These are phyloP conservation scores for Penicillium hordei DNA, from an alignment of 2,329 filamentous ascomycete species.

Conservation along the genomic window DNA sequence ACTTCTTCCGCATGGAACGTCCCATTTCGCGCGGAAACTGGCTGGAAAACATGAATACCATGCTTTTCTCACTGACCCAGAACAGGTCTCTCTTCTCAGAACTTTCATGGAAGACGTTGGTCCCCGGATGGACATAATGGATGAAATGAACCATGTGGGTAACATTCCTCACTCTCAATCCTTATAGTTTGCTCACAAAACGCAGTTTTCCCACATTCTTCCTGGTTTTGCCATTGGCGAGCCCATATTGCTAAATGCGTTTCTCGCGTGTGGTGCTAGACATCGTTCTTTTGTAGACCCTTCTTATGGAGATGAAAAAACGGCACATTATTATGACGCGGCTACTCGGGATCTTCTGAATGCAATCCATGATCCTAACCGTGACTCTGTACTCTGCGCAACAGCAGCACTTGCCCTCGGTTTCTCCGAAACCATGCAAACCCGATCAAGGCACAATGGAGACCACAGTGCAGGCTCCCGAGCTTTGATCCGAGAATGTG, in stretches of 20 bases:
- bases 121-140: slow-evolving; percentile 91
- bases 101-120: slow-evolving; percentile 89
- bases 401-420: slow-evolving; percentile 85
- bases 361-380: slow-evolving; percentile 77
- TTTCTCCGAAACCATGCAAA: slow-evolving; percentile 90
- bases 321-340: slow-evolving; percentile 78
- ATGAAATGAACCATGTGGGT: slow-evolving; percentile 71
- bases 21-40: slow-evolving; percentile 39
- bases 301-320: slow-evolving; percentile 72
- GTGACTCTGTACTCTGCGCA: slow-evolving; percentile 80
- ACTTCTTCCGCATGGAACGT: slow-evolving; percentile 31
- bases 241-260: slow-evolving; percentile 84
- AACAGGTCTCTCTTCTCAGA: slow-evolving; percentile 87
- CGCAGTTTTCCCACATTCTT: slow-evolving; percentile 73
- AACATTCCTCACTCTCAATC: background rate
- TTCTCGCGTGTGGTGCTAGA: slow-evolving; percentile 82
- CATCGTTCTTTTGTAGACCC: slow-evolving; percentile 72
- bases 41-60: slow-evolving; percentile 49
- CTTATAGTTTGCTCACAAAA: slow-evolving; percentile 7
- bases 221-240: slow-evolving; percentile 79
- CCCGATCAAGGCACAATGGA: slow-evolving; percentile 75
- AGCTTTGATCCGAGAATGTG: slow-evolving; percentile 83
- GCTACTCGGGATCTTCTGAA: slow-evolving; percentile 76
- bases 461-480: slow-evolving; percentile 84
- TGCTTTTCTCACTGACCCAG: slow-evolving; percentile 68